These are phyloP conservation scores for Globisporangium paddicum DNA, from an alignment of 352 stramenopile genomes.

Conservation along the genomic window DNA sequence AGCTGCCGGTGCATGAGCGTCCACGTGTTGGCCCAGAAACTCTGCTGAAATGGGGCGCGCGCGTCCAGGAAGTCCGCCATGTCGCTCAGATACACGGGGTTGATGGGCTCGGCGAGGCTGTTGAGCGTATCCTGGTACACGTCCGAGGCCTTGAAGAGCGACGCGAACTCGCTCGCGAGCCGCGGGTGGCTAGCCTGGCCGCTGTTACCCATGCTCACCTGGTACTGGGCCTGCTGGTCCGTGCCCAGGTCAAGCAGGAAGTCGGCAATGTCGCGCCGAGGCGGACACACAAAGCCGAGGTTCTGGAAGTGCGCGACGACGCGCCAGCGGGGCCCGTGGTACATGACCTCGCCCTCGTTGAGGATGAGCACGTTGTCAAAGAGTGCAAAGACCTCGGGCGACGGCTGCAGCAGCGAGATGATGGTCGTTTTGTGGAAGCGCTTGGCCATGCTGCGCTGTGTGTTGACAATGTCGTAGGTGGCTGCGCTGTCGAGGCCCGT, in stretches of 20 bases:
- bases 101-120: not conserved
- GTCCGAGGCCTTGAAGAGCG: constrained; percentile 13
- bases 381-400: constrained; percentile 82
- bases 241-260: constrained; percentile 24
- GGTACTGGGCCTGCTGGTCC: constrained; percentile 18
- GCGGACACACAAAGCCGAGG: constrained; percentile 37
- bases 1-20: constrained; percentile 19
- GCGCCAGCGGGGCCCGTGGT: constrained; percentile 56
- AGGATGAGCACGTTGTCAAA: constrained; percentile 90
- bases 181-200: not conserved
- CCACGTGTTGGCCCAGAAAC: constrained; percentile 12
- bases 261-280: constrained; percentile 21
- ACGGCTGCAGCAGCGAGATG: constrained; percentile 60
- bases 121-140: constrained; percentile 16
- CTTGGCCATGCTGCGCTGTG: constrained; percentile 25
- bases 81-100: not conserved
- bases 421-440: constrained; percentile 20
- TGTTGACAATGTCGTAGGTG: constrained; percentile 65
- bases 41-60: constrained; percentile 12
- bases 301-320: constrained; percentile 58
- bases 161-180: constrained; percentile 13
- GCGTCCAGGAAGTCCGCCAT: constrained; percentile 6
- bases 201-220: constrained; percentile 4
- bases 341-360: constrained; percentile 83
- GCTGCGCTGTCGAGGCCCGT: constrained; percentile 87